phyloP scores from a whole-genome alignment of 805 yeast species.

The Blastobotrys robertii region DNA sequence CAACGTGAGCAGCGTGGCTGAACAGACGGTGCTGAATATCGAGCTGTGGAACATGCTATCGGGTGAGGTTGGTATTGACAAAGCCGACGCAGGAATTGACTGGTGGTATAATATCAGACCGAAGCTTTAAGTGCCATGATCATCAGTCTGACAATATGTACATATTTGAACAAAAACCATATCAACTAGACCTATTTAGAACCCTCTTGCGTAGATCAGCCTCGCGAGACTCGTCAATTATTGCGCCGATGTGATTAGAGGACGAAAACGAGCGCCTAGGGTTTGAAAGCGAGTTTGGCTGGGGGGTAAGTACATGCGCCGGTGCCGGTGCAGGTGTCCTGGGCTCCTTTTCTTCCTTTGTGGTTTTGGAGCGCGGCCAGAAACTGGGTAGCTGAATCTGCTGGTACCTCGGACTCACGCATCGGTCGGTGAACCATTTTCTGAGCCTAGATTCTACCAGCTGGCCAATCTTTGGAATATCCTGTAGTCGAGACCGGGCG shows the following conservation, averaged over 20 bases:
- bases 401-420: constrained; percentile 90
- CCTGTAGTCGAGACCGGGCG: constrained; percentile 81
- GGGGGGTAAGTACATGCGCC: not conserved
- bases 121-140: constrained; percentile 3
- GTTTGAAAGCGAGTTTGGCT: not conserved
- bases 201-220: no score
- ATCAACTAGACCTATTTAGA: not conserved
- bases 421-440: constrained; percentile 84
- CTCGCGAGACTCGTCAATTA: no score
- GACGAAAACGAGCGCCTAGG: not conserved
- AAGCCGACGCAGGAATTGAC: constrained; percentile 24
- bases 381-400: constrained; percentile 74
- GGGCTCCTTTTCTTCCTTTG: constrained; percentile 9
- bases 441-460: constrained; percentile 73
- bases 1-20: constrained; percentile 17
- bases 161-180: constrained; percentile 4
- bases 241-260: not conserved
- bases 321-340: not conserved
- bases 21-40: constrained; percentile 31
- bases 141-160: constrained; percentile 1
- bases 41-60: constrained; percentile 46
- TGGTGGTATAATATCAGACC: constrained; percentile 21
- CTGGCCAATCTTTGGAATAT: constrained; percentile 84
- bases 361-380: constrained; percentile 49
- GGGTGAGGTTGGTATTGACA: constrained; percentile 39